Evolutionary conservation across 78 protist species (phyloP), one percentile per base, ranked within the genome.

Genomic region (Dictyostelium capitatum): DNA sequence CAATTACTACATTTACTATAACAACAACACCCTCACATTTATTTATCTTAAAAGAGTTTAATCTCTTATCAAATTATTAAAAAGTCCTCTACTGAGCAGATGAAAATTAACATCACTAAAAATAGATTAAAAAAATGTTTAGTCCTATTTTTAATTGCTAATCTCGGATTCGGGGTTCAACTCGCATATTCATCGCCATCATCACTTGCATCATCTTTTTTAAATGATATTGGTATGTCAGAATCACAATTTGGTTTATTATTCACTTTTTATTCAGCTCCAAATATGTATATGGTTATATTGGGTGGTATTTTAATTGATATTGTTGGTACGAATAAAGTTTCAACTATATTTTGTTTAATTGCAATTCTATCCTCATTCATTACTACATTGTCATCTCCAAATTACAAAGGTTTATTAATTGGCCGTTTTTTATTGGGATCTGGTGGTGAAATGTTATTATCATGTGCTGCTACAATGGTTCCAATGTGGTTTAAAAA

Each of bases 401-500:
- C 83, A 30, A 72, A 67, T 51, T 87, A 56, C 77, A 65, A 50
- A 23, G 28, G 65, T 1, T 75, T 87, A 74, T 19, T 87, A 70
- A 51, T 77, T 28, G 65, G 79, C 48, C 56, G 92, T 51, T 87
- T 87, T 59, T 20, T 87, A 5, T 77, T 87, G 43, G 92, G 92
- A 20, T 62, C 47, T 37, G 92, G 92, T 70, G 92, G 92, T 64
- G 92, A 87, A 46, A 87, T 74, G 14, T 30, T 87, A 56, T 87
- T 87, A 15, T 81, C 92, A 46, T 77, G 84, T 62, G 83, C 92
- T 3, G 70, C 92, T 25, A 87, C 92, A 9, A 87, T 87, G 92
- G 54, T 87, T 84, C 92, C 92, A 50, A 57, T 87, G 65, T 87
- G 62, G 48, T 87, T 59, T 50, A 4, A 43, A 77, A 30, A 79